Conservation (phyloP, 2,329 filamentous ascomycete genomes). For the Stagonosporopsis cucurbitacearum region DNA sequence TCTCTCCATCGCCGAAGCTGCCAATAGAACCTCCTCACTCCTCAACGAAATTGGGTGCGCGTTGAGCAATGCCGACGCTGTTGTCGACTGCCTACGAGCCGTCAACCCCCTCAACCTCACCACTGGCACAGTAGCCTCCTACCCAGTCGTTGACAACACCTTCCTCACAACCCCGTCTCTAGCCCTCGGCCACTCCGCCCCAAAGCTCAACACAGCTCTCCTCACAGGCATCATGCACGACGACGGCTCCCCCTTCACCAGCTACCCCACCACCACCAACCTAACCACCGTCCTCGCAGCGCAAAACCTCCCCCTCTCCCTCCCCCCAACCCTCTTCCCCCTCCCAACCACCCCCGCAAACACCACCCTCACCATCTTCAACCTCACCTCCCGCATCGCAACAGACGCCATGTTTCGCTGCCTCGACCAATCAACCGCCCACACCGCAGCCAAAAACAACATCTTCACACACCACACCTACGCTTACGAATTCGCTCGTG, state of each 20-base stretch:
- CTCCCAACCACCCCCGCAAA: conserved; percentile 37
- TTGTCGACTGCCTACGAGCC: conserved; percentile 33
- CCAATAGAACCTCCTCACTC: conserved; percentile 27
- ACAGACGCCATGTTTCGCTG: conserved; percentile 44
- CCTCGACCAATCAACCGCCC: conserved; percentile 38
- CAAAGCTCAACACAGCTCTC: conserved; percentile 27
- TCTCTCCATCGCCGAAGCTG: conserved; percentile 32
- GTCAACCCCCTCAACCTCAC: conserved; percentile 28
- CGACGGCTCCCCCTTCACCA: conserved; percentile 41
- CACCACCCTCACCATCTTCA: conserved; percentile 43
- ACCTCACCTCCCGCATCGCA: conserved; percentile 38
- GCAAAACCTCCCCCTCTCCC: conserved; percentile 20
- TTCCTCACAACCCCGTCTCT: conserved; percentile 37
- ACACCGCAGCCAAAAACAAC: conserved; percentile 26
- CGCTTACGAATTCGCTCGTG: conserved; percentile 43
- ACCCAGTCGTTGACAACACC: conserved; percentile 44
- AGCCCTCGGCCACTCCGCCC: conserved; percentile 25
- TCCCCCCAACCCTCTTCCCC: conserved; percentile 25
- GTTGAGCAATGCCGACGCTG: conserved; percentile 6
- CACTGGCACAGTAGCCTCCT: conserved; percentile 13
- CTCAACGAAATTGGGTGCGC: conserved; percentile 36
- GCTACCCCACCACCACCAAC: conserved; percentile 32
- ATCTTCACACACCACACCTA: conserved; percentile 35
- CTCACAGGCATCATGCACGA: conserved; percentile 42
- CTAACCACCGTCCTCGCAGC: conserved; percentile 26